Base-by-base conservation (phyloP, 208 protist genomes). In the Acanthamoeba sp. region DNA sequence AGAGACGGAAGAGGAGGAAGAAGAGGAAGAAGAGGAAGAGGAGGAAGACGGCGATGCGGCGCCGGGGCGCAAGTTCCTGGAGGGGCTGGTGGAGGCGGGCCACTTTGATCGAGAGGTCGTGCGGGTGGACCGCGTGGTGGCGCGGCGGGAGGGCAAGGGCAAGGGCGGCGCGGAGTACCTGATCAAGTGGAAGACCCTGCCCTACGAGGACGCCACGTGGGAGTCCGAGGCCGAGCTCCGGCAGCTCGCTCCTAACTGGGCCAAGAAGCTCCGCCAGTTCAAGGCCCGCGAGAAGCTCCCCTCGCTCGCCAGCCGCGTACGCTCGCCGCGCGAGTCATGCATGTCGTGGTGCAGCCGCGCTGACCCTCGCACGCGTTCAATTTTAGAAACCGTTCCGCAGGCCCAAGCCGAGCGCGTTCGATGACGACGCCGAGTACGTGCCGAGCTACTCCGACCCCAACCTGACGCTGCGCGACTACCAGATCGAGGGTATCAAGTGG, bases 401-500 rank as follows among this genome's bases (percentile, higher is more conserved):
- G 27, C 76, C 76, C 38, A 57, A 45, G 27, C 29, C 42, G 38
- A 90, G 34, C 38, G 48, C 82, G 52, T 90, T 50, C 42, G 71
- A 42, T 24, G 90, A 42, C 32, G 84, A 94, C 55, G 22, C 24
- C 38, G 76, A 85, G 10, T 55, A 45, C 14, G n/a, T 55, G 22
- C 42, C 76, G 14, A 40, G 12, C 34, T 73, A 73, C 27, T 42
- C 45, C 12, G 45, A 85, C 27, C 36, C 36, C 20, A 55, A 55
- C 76, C 45, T 57, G 42, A 38, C n/a, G 32, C 80, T 94, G 38
- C n/a, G 93, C 5, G 78, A 22, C 24, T 99, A 99, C 90, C 99
- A 99, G 96, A 55, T 99, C 27, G 97, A 98, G 55, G 99, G 99
- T 27, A 97, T 99, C 18, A 98, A 99, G 91, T 99, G 98, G 96